phyloP scores from a whole-genome alignment of 2,329 filamentous ascomycete genomes.

The Exophiala dermatitidis region DNA sequence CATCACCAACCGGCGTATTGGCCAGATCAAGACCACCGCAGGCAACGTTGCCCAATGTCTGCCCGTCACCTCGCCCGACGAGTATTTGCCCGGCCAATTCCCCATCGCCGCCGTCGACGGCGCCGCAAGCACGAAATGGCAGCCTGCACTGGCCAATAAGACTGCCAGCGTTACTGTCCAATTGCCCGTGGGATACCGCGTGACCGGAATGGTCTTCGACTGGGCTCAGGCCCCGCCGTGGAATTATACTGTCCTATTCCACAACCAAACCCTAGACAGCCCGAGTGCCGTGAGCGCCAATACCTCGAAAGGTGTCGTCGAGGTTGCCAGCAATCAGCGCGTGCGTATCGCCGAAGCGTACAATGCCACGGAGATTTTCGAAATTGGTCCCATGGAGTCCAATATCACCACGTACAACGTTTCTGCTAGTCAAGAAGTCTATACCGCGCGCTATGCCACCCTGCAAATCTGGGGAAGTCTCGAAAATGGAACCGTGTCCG shows the following conservation, averaged over 20 bases:
- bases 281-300: slow-evolving; percentile 20
- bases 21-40: slow-evolving; percentile 46
- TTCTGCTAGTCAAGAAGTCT: slow-evolving; percentile 26
- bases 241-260: slow-evolving; percentile 49
- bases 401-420: slow-evolving; percentile 35
- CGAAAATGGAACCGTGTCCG: slow-evolving; percentile 34
- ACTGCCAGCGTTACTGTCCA: slow-evolving; percentile 52
- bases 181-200: slow-evolving; percentile 33
- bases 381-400: slow-evolving; percentile 33
- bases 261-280: slow-evolving; percentile 38
- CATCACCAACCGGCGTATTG: slow-evolving; percentile 53
- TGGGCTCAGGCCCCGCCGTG: slow-evolving; percentile 53
- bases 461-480: slow-evolving; percentile 36
- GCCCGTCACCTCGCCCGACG: slow-evolving; percentile 42
- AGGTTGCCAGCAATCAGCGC: slow-evolving; percentile 28
- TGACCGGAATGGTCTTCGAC: slow-evolving; percentile 50
- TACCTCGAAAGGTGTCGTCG: slow-evolving; percentile 3
- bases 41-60: slow-evolving; percentile 61
- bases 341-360: slow-evolving; percentile 37
- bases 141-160: slow-evolving; percentile 47
- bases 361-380: slow-evolving; percentile 31
- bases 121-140: slow-evolving; percentile 60
- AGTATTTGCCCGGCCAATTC: slow-evolving; percentile 59
- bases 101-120: slow-evolving; percentile 61
- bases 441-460: slow-evolving; percentile 37